Conservation (phyloP, 164 flowering plant genomes). For the Platanus orientalis region DNA sequence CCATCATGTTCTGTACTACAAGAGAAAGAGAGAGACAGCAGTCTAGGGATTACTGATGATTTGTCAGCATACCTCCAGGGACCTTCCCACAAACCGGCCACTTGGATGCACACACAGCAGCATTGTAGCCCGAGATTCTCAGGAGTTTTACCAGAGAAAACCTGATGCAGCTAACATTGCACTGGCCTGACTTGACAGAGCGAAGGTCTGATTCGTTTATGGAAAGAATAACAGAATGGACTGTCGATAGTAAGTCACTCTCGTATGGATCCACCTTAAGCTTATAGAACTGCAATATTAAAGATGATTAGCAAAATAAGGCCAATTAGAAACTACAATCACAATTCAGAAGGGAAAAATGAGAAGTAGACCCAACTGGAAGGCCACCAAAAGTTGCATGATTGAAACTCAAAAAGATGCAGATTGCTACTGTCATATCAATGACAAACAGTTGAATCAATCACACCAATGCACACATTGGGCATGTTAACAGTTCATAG, state of each 20-base stretch:
- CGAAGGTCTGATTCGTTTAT: constrained; percentile 53
- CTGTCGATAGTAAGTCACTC: constrained; percentile 52
- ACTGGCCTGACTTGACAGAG: constrained; percentile 39
- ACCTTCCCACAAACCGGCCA: constrained; percentile 79
- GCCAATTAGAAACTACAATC: neutral
- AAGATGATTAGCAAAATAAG: neutral
- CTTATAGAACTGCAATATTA: constrained; percentile 52
- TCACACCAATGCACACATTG: no score
- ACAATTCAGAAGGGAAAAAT: neutral
- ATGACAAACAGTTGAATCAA: no score
- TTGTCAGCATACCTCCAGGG: constrained; percentile 69
- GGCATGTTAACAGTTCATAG: no score
- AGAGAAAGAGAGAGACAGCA: neutral
- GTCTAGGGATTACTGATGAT: neutral
- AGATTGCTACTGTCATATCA: no score
- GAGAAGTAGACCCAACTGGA: no score
- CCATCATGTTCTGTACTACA: no score
- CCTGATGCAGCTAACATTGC: constrained; percentile 77
- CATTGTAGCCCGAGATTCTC: constrained; percentile 76
- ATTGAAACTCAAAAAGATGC: no score
- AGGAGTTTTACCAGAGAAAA: constrained; percentile 65
- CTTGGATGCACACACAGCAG: constrained; percentile 68
- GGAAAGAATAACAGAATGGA: constrained; percentile 54
- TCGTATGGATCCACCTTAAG: constrained; percentile 48
- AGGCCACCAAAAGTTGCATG: no score